Evolutionary conservation across 257 asterid species (phyloP).

Genomic region (Verbena officinalis): DNA sequence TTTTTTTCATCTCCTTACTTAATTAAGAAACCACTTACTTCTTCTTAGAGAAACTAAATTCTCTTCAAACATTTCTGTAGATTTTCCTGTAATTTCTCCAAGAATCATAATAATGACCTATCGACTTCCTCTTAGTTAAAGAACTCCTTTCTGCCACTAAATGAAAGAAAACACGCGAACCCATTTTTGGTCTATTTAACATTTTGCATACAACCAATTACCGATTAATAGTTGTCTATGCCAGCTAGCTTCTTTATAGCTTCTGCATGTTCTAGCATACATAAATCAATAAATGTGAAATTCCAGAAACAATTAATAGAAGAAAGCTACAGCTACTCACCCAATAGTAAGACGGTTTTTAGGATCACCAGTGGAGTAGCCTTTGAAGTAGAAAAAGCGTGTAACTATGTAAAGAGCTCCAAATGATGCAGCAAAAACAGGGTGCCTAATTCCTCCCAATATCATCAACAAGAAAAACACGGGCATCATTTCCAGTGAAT

Average conservation of each 20-base stretch:
- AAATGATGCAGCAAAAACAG: conserved; percentile 53
- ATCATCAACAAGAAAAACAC: conserved; percentile 55
- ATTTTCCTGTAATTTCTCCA: background rate
- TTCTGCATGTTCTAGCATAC: background rate
- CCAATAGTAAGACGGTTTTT: conserved; percentile 57
- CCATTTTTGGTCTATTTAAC: background rate
- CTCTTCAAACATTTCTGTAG: no score
- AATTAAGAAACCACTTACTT: background rate
- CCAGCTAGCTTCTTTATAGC: conserved; percentile 1
- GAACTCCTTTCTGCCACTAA: background rate
- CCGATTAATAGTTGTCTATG: background rate
- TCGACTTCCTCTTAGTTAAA: background rate
- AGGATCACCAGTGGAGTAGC: conserved; percentile 84
- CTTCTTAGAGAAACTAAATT: no score
- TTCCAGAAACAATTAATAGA: no score
- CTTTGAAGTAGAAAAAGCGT: conserved; percentile 80
- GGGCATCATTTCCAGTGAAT: conserved; percentile 89
- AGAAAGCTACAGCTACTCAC: conserved; percentile 46
- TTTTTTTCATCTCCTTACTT: background rate
- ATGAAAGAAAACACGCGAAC: conserved; percentile 5
- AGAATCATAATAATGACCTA: conserved; percentile 6
- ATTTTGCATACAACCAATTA: background rate
- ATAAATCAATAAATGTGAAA: background rate
- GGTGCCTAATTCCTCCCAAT: conserved; percentile 83
- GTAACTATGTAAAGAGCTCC: conserved; percentile 53